These are phyloP conservation scores for Nakazawaea molendinolei DNA, from an alignment of 805 yeast genomes.

Conservation along the genomic window DNA sequence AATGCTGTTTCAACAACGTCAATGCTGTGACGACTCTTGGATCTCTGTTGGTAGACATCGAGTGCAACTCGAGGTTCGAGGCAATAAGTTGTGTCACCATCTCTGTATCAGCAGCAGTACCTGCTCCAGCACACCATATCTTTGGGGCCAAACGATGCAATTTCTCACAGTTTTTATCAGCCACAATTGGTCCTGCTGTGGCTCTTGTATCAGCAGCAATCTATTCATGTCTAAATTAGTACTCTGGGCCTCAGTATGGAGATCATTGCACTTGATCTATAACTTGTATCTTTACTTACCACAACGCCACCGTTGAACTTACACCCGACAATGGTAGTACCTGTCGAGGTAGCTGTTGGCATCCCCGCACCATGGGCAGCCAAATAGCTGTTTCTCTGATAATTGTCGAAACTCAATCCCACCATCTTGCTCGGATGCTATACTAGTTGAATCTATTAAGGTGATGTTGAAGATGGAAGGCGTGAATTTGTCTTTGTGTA, in stretches of 20 bases:
- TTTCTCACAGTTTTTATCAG: constrained; percentile 97
- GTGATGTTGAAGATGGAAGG: too few relatives aligned
- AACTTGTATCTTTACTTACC: constrained; percentile 16
- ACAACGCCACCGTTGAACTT: constrained; percentile 91
- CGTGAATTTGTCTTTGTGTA: too few relatives aligned
- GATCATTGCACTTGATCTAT: too few relatives aligned
- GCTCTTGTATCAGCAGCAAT: constrained; percentile 99
- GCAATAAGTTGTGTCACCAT: constrained; percentile 93
- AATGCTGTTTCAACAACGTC: constrained; percentile 89
- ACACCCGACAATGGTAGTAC: constrained; percentile 98
- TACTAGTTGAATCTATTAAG: too few relatives aligned
- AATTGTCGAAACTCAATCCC: constrained; percentile 90
- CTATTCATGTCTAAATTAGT: constrained; percentile 8
- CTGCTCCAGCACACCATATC: constrained; percentile 99
- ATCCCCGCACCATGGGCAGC: constrained; percentile 64
- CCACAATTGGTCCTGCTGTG: constrained; percentile 92
- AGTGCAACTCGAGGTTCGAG: constrained; percentile 85
- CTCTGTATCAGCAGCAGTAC: constrained; percentile 99
- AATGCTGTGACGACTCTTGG: constrained; percentile 93
- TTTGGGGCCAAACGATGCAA: constrained; percentile 83
- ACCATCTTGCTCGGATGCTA: constrained; percentile 63
- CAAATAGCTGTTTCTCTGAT: constrained; percentile 78
- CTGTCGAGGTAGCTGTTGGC: constrained; percentile 93
- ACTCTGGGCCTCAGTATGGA: too few relatives aligned
- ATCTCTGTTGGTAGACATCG: constrained; percentile 73